These are phyloP conservation scores for Mycena metata DNA, from an alignment of 768 basidiomycete species.

Conservation along the genomic window DNA sequence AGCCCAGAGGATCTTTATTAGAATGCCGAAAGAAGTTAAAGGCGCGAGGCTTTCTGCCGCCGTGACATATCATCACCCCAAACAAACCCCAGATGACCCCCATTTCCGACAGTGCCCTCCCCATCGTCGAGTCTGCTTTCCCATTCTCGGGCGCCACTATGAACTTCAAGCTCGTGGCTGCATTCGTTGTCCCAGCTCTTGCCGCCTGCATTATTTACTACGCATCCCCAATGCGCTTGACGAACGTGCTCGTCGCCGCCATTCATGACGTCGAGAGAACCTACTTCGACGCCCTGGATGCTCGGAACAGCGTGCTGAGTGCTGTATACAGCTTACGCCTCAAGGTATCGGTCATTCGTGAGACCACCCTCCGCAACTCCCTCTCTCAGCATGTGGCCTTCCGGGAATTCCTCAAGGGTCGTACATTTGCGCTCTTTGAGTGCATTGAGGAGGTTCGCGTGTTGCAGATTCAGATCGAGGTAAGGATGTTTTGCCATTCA, in stretches of 20 bases:
- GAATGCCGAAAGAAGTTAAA: too few species aligned
- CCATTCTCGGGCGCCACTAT: too few species aligned
- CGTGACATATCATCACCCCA: too few species aligned
- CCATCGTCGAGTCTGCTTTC: too few species aligned
- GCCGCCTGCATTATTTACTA: background rate
- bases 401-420: background rate
- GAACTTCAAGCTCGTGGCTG: too few species aligned
- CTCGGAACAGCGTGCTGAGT: background rate
- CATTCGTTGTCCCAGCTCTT: too few species aligned
- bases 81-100: too few species aligned
- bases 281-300: slow-evolving; percentile 9
- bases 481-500: background rate
- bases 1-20: too few species aligned
- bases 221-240: slow-evolving; percentile 6
- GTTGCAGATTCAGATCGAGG: background rate
- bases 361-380: background rate
- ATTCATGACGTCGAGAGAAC: background rate
- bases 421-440: background rate
- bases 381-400: background rate
- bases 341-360: background rate
- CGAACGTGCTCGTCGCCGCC: background rate
- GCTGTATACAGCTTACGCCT: background rate
- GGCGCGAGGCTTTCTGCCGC: too few species aligned
- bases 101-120: too few species aligned
- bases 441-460: background rate